These are phyloP conservation scores for Ogataea nitratoaversa DNA, from an alignment of 805 yeast genomes.

Conservation along the genomic window DNA sequence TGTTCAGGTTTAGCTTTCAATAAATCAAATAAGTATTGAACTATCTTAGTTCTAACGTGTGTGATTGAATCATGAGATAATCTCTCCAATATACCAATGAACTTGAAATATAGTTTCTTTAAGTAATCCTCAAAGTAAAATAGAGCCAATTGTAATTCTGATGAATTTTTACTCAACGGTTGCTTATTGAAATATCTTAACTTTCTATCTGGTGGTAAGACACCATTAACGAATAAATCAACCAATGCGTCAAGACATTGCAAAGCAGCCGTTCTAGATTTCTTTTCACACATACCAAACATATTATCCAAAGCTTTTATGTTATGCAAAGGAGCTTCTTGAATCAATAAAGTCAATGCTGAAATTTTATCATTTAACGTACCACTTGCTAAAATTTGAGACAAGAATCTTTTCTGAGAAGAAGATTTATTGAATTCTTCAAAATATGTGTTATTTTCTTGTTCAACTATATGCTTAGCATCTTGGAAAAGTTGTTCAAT, in stretches of 20 bases:
- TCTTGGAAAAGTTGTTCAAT: constrained; percentile 57
- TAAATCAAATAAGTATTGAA: constrained; percentile 74
- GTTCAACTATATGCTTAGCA: constrained; percentile 62
- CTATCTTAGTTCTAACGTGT: constrained; percentile 76
- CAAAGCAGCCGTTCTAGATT: constrained; percentile 87
- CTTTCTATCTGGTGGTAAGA: constrained; percentile 85
- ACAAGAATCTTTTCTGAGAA: constrained; percentile 81
- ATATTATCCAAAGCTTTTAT: constrained; percentile 77
- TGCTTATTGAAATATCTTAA: constrained; percentile 76
- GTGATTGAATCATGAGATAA: constrained; percentile 88
- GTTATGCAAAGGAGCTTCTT: constrained; percentile 93
- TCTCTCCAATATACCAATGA: constrained; percentile 72
- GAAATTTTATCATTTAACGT: constrained; percentile 93
- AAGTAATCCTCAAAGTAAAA: constrained; percentile 88
- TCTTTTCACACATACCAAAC: constrained; percentile 76
- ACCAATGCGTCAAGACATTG: constrained; percentile 86
- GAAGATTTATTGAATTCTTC: constrained; percentile 71
- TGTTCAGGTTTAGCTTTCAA: constrained; percentile 90
- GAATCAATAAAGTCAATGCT: constrained; percentile 86
- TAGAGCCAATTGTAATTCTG: constrained; percentile 58
- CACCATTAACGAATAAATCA: constrained; percentile 80
- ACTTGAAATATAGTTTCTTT: constrained; percentile 69
- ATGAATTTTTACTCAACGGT: constrained; percentile 41
- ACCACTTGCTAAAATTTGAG: constrained; percentile 87
- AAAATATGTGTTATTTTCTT: constrained; percentile 67